Evolutionary conservation across 1,284 basidiomycete genomes (phyloP), one percentile per base, ranked within the genome.

Genomic region (Tilletia walkeri): DNA sequence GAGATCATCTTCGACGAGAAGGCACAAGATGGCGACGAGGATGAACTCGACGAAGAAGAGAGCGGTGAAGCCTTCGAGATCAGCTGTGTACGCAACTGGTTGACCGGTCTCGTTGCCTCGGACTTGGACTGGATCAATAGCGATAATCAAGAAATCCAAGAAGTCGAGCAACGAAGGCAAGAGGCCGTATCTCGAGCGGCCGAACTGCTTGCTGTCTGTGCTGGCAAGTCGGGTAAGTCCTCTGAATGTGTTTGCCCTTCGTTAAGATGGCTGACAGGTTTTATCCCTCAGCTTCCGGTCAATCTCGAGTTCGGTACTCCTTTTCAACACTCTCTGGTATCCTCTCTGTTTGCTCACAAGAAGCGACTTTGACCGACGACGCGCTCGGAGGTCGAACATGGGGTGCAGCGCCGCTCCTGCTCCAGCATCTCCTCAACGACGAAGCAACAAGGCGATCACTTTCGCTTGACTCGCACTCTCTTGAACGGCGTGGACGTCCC

Each of bases 381-480:
- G 79, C 80, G 5, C 70, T 81, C 0, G 80, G 80, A 9, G 76
- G 73, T 0, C 75, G 78, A 12, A 81, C 80, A 3, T 81, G 80
- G 80, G 80, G 80, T 0, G 80, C 80, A 4, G 80, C 80, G 39
- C 77, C 80, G 12, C 77, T 78, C 30, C 73, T 80, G 1, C 71
- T 71, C 20, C 67, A 71, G 12, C 75, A 78, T 56, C 76, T 81
- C 0, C 65, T 81, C n/a, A 69, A 75, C 4, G 72, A 73, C 20
- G 12, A 4, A 16, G 45, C 2, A n/a, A 38, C 24, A 4, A 66
- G 56, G 38, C 30, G 24, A 39, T 45, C 41, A 1, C 14, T 45
- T 7, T 45, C 41, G 1, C 41, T 45, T 1, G 18, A n/a, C 4
- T 49, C 24, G 14, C 41, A 10, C 54, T 56, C 5, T 20, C 24